phyloP scores from a whole-genome alignment of 2,329 filamentous ascomycete species.

The Talaromyces amestolkiae region DNA sequence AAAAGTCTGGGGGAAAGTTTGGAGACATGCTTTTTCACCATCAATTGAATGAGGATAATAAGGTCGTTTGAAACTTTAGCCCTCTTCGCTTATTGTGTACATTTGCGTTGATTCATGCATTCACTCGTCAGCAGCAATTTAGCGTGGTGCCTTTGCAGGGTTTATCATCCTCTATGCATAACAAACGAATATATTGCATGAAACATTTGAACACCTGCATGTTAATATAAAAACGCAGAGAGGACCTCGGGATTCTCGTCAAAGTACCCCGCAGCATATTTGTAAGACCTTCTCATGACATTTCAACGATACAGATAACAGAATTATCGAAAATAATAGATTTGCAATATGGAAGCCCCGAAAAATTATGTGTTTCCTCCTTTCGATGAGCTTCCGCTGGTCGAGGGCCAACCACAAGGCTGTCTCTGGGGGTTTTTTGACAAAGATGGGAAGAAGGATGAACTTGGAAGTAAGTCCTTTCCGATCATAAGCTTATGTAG shows the following conservation, averaged over 20 bases:
- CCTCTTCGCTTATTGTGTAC: too few species aligned
- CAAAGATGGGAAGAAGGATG: neutral
- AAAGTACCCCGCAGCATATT: neutral
- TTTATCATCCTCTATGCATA: neutral
- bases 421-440: conserved; percentile 6
- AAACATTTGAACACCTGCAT: too few species aligned
- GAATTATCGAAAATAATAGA: neutral
- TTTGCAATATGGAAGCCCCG: neutral
- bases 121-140: too few species aligned
- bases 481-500: neutral
- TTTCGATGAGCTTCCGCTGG: neutral
- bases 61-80: neutral
- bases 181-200: too few species aligned
- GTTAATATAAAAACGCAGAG: too few species aligned
- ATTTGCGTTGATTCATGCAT: too few species aligned
- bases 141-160: neutral
- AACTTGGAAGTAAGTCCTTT: neutral
- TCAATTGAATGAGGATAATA: neutral
- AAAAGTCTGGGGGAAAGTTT: neutral
- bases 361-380: neutral
- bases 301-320: neutral
- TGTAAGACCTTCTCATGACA: neutral
- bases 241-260: neutral
- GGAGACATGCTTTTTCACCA: neutral
- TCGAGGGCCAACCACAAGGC: neutral